Conservation (phyloP, 1,284 basidiomycete species). For the Apiotrichum sp. region DNA sequence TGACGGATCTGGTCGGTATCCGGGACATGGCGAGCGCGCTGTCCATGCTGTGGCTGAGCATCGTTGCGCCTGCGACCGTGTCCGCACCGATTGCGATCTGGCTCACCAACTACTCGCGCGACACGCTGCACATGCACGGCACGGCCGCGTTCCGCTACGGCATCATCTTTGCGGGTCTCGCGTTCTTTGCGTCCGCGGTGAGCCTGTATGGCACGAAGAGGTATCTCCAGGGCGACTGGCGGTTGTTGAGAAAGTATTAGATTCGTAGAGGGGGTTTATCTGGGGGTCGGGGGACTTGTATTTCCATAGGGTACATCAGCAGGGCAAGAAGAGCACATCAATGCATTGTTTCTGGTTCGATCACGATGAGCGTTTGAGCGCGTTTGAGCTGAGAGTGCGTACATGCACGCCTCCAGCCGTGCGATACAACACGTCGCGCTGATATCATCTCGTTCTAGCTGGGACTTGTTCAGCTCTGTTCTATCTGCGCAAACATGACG, state of each 20-base stretch:
- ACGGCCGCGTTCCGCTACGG: slow-evolving; percentile 41
- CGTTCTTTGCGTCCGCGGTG: slow-evolving; percentile 31
- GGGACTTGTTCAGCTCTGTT: no score
- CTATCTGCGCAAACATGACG: no score
- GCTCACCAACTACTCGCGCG: slow-evolving; percentile 40
- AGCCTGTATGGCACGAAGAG: slow-evolving; percentile 41
- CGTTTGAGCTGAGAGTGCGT: no score
- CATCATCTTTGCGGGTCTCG: slow-evolving; percentile 45
- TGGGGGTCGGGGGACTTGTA: no score
- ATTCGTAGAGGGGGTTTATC: not conserved
- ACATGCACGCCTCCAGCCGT: no score
- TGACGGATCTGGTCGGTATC: slow-evolving; percentile 32
- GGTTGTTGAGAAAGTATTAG: slow-evolving; percentile 19
- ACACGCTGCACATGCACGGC: slow-evolving; percentile 27
- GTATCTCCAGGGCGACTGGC: slow-evolving; percentile 41
- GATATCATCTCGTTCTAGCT: no score
- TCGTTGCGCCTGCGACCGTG: slow-evolving; percentile 38
- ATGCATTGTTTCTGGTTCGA: no score
- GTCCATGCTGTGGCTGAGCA: slow-evolving; percentile 45
- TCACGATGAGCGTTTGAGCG: no score
- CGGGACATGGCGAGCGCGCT: slow-evolving; percentile 45
- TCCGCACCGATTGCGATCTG: slow-evolving; percentile 47
- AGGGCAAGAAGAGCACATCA: no score
- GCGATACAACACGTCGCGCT: no score
- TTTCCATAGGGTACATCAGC: no score